phyloP scores from a whole-genome alignment of 805 yeast species.

The Candida sithepensis region DNA sequence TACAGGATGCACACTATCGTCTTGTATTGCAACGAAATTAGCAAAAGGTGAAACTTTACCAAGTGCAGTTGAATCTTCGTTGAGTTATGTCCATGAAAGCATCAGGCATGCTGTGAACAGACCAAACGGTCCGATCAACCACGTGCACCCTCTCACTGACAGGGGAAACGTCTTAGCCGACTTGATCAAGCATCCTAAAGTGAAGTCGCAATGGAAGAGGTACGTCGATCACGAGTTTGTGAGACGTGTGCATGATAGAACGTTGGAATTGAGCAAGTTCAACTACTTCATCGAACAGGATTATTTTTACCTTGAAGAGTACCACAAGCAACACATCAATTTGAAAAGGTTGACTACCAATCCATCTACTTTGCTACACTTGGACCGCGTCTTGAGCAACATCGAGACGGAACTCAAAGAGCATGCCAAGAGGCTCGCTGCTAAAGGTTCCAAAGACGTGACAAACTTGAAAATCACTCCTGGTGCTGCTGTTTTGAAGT shows the following conservation, averaged over 20 bases:
- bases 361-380: slow-evolving; percentile 41
- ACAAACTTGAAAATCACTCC: slow-evolving; percentile 33
- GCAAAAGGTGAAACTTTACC: slow-evolving; percentile 49
- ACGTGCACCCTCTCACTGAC: slow-evolving; percentile 35
- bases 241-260: slow-evolving; percentile 45
- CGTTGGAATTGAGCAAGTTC: slow-evolving; percentile 48
- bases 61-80: slow-evolving; percentile 46
- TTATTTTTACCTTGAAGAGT: slow-evolving; percentile 64
- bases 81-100: slow-evolving; percentile 66
- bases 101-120: slow-evolving; percentile 42
- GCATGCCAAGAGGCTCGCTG: slow-evolving; percentile 48
- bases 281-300: slow-evolving; percentile 52
- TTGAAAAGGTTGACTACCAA: slow-evolving; percentile 62
- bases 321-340: slow-evolving; percentile 60
- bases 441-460: not conserved
- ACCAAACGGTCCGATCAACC: slow-evolving; percentile 72
- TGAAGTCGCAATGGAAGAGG: slow-evolving; percentile 50
- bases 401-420: slow-evolving; percentile 52
- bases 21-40: slow-evolving; percentile 73
- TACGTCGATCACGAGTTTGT: slow-evolving; percentile 66
- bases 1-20: slow-evolving; percentile 85
- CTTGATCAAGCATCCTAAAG: slow-evolving; percentile 52
- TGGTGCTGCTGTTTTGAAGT: slow-evolving; percentile 54
- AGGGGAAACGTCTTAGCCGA: slow-evolving; percentile 34
- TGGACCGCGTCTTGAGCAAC: slow-evolving; percentile 46